A percentile compares a stretch with the other conserved stretches of the same genome.
Evolutionary conservation across 225 moss, liverwort and hornwort species (phyloP).

Genomic region (Sphagnum tenellum): DNA sequence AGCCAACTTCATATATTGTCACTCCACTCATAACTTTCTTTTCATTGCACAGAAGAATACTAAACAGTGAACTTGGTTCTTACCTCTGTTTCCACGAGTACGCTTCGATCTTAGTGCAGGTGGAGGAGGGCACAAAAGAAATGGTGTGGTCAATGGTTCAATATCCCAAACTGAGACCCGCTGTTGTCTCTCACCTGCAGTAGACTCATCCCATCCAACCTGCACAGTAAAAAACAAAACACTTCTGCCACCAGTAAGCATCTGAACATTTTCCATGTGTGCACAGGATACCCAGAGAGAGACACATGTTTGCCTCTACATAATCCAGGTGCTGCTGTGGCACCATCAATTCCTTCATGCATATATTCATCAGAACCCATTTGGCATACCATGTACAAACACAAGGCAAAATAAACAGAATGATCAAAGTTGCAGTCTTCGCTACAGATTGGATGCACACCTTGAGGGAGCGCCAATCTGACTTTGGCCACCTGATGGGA

Average conservation of each 20-base stretch:
- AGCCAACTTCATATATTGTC: too few species aligned
- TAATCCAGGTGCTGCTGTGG: background rate
- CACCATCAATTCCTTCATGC: too few species aligned
- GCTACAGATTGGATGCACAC: conserved; percentile 15
- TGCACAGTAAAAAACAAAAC: conserved; percentile 6
- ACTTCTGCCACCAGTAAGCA: background rate
- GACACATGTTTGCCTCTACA: background rate
- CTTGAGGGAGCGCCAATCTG: conserved; percentile 96
- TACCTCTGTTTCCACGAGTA: conserved; percentile 69
- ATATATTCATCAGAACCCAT: too few species aligned
- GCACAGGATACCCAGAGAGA: background rate
- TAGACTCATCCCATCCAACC: conserved; percentile 99
- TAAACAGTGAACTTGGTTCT: background rate
- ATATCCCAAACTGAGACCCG: conserved; percentile 98
- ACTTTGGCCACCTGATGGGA: conserved; percentile 79
- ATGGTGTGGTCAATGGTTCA: conserved; percentile 82
- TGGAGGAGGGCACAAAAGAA: conserved; percentile 71
- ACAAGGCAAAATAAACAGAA: too few species aligned
- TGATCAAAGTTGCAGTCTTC: too few species aligned
- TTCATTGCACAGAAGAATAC: too few species aligned
- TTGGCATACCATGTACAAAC: too few species aligned
- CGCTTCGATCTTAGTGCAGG: conserved; percentile 73
- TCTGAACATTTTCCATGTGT: too few species aligned
- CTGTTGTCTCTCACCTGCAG: conserved; percentile 88
- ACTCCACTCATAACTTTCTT: too few species aligned